Base-by-base conservation (phyloP, 768 basidiomycete genomes). In the Boletus sensibilis region DNA sequence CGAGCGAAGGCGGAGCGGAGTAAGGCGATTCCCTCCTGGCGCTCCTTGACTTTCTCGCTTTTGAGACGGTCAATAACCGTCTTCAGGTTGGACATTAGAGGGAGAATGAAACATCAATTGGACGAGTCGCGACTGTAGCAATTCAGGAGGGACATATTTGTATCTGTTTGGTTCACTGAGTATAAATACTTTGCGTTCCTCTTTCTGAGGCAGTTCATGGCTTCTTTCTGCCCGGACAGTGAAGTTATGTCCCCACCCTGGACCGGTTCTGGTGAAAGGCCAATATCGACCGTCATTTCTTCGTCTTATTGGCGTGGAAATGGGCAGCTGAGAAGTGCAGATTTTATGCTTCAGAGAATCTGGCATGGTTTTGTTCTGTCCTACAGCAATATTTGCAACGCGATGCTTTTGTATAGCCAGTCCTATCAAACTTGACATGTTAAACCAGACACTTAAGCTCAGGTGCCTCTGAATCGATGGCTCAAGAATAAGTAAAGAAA, bases 211-310 rank as follows among this genome's bases (percentile, higher is more conserved):
- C 57, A 43, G 39, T 56, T n/a, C 29, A 62, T 62, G 86, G 86
- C 86, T 77, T 76, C 63, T 82, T 87, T 88, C 86, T 88, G 86
- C 86, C 86, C 86, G 86, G 79, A 81, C 84, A 87, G 86, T 77
- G 72, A 73, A 41, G 63, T 68, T 41, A 74, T 72, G 72, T 75
- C 72, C 76, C 81, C 71, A 85, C 82, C 75, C 84, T 87, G 84
- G 72, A 72, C 81, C 85, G 86, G 86, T 88, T 88, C 87, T 88
- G 86, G 84, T 87, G 84, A 85, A 78, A 76, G 38, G 87, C 86
- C 86, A 71, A 88, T 56, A 88, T 53, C 50, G 57, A 85, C 49
- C 76, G 45, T 79, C 68, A 74, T 60, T 72, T 72, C 64, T 62
- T 72, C 74, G 82, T 72, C 79, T 76, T 79, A 84, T 82, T 78